Base-by-base conservation (phyloP, 805 yeast genomes). In the Phaffomyces thermotolerans region DNA sequence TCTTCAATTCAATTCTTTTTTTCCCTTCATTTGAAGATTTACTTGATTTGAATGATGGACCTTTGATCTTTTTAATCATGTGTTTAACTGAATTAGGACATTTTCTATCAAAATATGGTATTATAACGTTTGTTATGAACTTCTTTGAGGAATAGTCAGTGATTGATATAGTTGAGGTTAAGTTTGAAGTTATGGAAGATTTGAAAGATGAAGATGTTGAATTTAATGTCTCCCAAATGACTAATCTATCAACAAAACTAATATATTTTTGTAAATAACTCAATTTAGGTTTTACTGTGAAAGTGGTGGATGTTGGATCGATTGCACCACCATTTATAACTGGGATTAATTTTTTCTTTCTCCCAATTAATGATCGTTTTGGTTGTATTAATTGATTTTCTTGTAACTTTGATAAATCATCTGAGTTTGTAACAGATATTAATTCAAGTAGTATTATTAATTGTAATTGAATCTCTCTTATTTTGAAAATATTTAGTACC, bases 391-490 rank as follows among this genome's bases (percentile, higher is more conserved):
- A 24, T 39, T 36, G 20, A 32, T 38, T 34, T 38, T 44, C 34
- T 43, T 61, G 29, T 52, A 67, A 60, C 53, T 62, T 68, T 17
- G 49, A 60, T 23, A 46, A 54, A 55, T 64, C 73, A 42, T 69
- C 71, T 8, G 68, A 47, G 6, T 56, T 58, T 44, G 64, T 55
- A 10, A 62, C 39, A 20, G 57, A 49, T 3, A 78, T 56, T 4
- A 75, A 43, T 49, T 79, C 84, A 34, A 78, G 50, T 3, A 74
- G 48, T 1, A 76, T 47, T 2, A 79, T 50, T 0, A 76, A 62
- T 52, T 79, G 84, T 29, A 79, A 53, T 48, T 77, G 81, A 1
- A 79, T 73, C 49, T 78, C 84, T 31, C 82, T 60, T 3, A 73
- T 63, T 48, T 77, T 78, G 45, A 78, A 60, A 33, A 69, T 67